phyloP scores from a whole-genome alignment of 1,284 basidiomycete genomes.

The Cystobasidium slooffiae region DNA sequence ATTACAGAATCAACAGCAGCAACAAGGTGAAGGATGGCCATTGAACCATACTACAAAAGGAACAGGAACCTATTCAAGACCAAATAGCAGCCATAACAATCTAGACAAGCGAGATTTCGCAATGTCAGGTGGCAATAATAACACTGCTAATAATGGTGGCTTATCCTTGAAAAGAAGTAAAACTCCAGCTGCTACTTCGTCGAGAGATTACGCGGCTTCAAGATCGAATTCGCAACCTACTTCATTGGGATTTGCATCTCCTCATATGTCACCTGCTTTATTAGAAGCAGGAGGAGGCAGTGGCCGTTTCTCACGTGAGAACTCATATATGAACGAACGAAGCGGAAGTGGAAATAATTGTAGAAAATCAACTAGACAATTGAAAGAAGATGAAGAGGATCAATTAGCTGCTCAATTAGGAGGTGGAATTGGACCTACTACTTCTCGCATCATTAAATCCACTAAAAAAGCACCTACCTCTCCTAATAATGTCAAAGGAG shows the following conservation, averaged over 20 bases:
- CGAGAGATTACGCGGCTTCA: too few species aligned
- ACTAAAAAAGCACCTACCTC: conserved; percentile 11
- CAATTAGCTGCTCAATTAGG: conserved; percentile 10
- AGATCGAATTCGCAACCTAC: conserved; percentile 2
- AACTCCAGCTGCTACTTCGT: neutral
- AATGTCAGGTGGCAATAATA: neutral
- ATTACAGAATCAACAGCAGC: neutral
- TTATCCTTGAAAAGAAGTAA: conserved; percentile 1
- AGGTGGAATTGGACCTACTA: conserved; percentile 22
- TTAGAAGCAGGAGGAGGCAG: conserved; percentile 4
- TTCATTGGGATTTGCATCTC: conserved; percentile 12
- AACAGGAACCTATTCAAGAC: neutral
- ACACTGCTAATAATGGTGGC: neutral
- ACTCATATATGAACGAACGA: neutral
- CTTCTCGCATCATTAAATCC: neutral
- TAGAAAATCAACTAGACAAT: neutral
- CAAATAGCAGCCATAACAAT: neutral
- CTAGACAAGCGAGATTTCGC: neutral
- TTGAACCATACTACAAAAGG: conserved; percentile 3
- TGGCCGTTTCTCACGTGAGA: conserved; percentile 4
- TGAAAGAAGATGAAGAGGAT: conserved; percentile 23
- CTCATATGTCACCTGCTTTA: conserved; percentile 1
- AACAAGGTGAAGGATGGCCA: neutral
- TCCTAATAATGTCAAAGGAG: conserved; percentile 25
- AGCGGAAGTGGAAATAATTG: neutral